Conservation (phyloP, 106 monocot species). For the Cymbidium sinense region DNA sequence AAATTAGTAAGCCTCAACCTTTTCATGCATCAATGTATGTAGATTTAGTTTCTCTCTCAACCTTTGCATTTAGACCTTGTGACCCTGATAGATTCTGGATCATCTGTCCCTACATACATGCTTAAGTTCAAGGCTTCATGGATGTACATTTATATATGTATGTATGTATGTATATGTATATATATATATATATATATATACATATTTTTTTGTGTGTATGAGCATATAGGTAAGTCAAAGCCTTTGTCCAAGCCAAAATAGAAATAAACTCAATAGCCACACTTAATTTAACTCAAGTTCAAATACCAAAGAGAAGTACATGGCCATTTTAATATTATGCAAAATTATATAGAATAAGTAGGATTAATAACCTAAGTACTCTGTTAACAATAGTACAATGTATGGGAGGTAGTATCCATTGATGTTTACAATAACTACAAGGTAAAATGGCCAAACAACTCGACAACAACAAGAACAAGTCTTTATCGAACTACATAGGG, state of each 20-base stretch:
- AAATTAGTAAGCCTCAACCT: too few relatives aligned
- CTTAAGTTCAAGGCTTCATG: too few relatives aligned
- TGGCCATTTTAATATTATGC: neutral
- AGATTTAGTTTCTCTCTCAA: too few relatives aligned
- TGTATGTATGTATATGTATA: too few relatives aligned
- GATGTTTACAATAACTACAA: neutral
- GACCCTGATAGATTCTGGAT: too few relatives aligned
- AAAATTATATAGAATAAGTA: neutral
- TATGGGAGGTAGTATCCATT: neutral
- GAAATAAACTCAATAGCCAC: neutral
- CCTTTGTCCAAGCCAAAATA: neutral
- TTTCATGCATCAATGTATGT: too few relatives aligned
- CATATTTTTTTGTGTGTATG: neutral
- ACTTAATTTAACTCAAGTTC: neutral
- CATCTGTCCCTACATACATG: too few relatives aligned
- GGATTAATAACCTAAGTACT: neutral
- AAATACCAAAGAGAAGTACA: neutral
- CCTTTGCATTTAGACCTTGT: too few relatives aligned
- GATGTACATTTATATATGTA: too few relatives aligned
- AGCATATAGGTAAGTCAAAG: neutral
- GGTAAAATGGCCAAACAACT: neutral
- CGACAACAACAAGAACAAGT: too few relatives aligned
- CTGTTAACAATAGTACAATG: neutral
- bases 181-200: too few relatives aligned
- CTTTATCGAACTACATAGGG: too few relatives aligned